Conservation (phyloP, 345 rosid species). For the Abelmoschus esculentus region DNA sequence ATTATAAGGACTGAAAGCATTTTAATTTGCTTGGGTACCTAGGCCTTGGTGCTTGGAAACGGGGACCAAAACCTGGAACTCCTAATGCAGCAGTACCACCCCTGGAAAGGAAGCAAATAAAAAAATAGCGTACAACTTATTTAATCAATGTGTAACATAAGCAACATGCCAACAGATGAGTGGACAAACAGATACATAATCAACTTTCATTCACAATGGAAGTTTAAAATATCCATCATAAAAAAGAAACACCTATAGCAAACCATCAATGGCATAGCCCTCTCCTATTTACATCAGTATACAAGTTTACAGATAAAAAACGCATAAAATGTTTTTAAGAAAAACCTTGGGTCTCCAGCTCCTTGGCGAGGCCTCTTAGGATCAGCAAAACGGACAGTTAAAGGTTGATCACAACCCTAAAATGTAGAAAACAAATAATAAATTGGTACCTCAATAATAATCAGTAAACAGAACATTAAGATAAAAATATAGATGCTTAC, state of each 20-base stretch:
- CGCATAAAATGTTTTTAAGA: neutral
- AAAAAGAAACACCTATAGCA: neutral
- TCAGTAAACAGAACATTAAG: slow-evolving; percentile 12
- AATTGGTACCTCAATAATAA: slow-evolving; percentile 7
- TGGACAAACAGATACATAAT: slow-evolving; percentile 4
- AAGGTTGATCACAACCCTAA: slow-evolving; percentile 94
- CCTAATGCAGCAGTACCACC: slow-evolving; percentile 51
- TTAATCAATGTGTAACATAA: neutral
- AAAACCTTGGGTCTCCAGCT: slow-evolving; percentile 84
- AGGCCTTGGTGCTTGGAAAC: slow-evolving; percentile 55
- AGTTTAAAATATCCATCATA: neutral
- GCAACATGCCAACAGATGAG: neutral
- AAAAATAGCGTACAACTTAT: neutral
- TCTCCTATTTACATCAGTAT: neutral
- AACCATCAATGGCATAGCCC: neutral
- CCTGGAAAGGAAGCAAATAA: slow-evolving; percentile 32
- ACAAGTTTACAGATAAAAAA: neutral
- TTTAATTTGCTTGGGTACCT: slow-evolving; percentile 36
- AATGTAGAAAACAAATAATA: slow-evolving; percentile 12
- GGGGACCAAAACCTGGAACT: slow-evolving; percentile 69
- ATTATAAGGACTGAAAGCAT: neutral
- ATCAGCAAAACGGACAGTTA: slow-evolving; percentile 99
- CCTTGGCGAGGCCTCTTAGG: slow-evolving; percentile 93
- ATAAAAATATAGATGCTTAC: slow-evolving; percentile 40
- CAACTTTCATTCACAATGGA: neutral